Conservation (phyloP, 2,329 filamentous ascomycete species). For the Stachybotrys chartarum region DNA sequence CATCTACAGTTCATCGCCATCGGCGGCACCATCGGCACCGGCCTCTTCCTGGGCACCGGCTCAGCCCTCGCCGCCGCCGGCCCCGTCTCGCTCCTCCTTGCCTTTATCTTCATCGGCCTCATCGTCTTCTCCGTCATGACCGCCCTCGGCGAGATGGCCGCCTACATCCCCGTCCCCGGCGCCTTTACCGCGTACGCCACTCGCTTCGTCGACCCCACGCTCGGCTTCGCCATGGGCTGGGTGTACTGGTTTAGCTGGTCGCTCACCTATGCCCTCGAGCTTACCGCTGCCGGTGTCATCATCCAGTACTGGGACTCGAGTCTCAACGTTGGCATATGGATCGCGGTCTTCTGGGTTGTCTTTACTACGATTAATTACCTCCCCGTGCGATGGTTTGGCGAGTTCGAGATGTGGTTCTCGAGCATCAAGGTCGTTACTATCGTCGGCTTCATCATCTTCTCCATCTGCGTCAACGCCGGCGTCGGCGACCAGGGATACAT, state of each 20-base stretch:
- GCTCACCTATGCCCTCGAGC: constrained; percentile 65
- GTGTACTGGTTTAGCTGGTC: constrained; percentile 78
- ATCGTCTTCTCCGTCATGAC: constrained; percentile 73
- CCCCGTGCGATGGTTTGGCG: constrained; percentile 65
- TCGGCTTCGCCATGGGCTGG: constrained; percentile 76
- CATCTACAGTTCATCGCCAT: constrained; percentile 45
- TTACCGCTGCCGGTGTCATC: constrained; percentile 65
- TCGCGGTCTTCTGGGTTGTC: constrained; percentile 64
- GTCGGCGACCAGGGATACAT: constrained; percentile 63
- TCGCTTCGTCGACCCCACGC: constrained; percentile 64
- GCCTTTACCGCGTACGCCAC: constrained; percentile 71
- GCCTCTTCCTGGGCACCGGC: constrained; percentile 64
- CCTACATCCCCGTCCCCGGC: constrained; percentile 69
- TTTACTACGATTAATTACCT: constrained; percentile 65
- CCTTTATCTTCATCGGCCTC: constrained; percentile 61
- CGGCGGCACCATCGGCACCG: constrained; percentile 63
- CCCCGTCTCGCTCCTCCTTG: constrained; percentile 59
- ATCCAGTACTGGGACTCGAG: constrained; percentile 65
- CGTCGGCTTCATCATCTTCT: constrained; percentile 69
- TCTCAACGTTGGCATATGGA: constrained; percentile 64
- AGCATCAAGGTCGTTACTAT: constrained; percentile 72
- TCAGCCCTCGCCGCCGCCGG: constrained; percentile 55
- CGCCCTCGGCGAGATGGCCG: constrained; percentile 64
- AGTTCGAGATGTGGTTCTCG: constrained; percentile 74
- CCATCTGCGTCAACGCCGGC: constrained; percentile 67